These are phyloP conservation scores for Adenanthera pavonina DNA, from an alignment of 306 rosid species.

Conservation along the genomic window DNA sequence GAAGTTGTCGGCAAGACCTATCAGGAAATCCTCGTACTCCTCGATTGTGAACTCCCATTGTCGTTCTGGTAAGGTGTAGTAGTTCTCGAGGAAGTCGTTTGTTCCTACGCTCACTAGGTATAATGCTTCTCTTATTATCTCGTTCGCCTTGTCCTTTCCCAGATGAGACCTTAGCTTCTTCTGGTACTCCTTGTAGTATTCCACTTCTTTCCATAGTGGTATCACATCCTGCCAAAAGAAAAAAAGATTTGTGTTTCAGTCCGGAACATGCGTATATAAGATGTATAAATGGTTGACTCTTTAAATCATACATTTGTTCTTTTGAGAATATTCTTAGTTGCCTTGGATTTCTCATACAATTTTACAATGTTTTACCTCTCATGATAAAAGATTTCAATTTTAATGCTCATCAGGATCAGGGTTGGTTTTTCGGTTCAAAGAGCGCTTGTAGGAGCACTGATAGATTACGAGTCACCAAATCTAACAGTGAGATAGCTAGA, in stretches of 20 bases:
- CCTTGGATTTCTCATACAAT: too few species aligned
- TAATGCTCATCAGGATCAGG: too few species aligned
- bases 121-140: conserved; percentile 51
- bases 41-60: conserved; percentile 45
- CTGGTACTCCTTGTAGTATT: conserved; percentile 65
- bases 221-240: conserved; percentile 50
- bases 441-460: too few species aligned
- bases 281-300: neutral
- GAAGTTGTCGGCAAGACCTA: conserved; percentile 55
- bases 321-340: too few species aligned
- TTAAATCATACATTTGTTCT: neutral
- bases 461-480: too few species aligned
- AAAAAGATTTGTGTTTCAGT: too few species aligned
- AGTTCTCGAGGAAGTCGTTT: conserved; percentile 70
- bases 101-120: conserved; percentile 71
- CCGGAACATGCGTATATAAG: too few species aligned
- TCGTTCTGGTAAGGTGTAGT: conserved; percentile 44
- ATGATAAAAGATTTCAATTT: too few species aligned
- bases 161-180: conserved; percentile 42
- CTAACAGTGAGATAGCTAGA: neutral
- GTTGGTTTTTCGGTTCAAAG: too few species aligned
- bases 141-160: conserved; percentile 51
- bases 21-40: conserved; percentile 57
- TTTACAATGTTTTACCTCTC: too few species aligned
- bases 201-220: conserved; percentile 78